Base-by-base conservation (phyloP, 2,329 filamentous ascomycete species). In the Pochonia chlamydosporia region DNA sequence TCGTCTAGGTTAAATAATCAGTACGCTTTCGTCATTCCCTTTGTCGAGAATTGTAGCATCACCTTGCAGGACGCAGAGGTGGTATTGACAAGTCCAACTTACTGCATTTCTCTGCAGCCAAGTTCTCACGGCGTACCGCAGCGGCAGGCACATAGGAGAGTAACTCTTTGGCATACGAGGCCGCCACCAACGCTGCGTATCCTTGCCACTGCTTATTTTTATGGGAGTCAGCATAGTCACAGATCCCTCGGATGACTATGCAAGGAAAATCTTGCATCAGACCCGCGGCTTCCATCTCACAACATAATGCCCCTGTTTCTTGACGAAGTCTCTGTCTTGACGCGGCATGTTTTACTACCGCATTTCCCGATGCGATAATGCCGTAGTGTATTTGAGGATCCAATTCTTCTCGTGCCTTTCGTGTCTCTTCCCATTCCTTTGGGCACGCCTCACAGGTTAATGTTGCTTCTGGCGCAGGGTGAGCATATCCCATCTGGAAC, bases 121-220 rank as follows among this genome's bases (percentile, higher is more conserved):
- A 18, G 10, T 33, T 31, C 23, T 43, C 41, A 18, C 23, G 25
- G 33, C 13, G 23, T 16, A 43, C 26, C 11, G 20, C 16, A 16
- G 20, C 41, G 16, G 5, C 16, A 16, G 41, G 14, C 41, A 43
- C 26, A 21, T 43, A 33, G n/a, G 6, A 3, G 20, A 31, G 41
- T 14, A 43, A 18, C 26, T 31, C 25, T 21, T 43, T 33, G 20
- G 41, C 25, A 20, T 43, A 43, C 11, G 25, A 43, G 5, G 41
- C 41, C 16, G 41, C 41, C 7, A 20, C 26, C 13, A 43, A 20
- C 23, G 41, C 41, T 30, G 41, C 41, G 26, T 20, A 43, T 23
- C 41, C 26, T 43, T 43, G 41, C 41, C 41, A 43, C 21, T 43
- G 24, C 25, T 43, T 33, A 43, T 43, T 43, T 20, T 43, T 43